Base-by-base conservation (phyloP, 257 asterid genomes). In the Oldenlandia corymbosa region DNA sequence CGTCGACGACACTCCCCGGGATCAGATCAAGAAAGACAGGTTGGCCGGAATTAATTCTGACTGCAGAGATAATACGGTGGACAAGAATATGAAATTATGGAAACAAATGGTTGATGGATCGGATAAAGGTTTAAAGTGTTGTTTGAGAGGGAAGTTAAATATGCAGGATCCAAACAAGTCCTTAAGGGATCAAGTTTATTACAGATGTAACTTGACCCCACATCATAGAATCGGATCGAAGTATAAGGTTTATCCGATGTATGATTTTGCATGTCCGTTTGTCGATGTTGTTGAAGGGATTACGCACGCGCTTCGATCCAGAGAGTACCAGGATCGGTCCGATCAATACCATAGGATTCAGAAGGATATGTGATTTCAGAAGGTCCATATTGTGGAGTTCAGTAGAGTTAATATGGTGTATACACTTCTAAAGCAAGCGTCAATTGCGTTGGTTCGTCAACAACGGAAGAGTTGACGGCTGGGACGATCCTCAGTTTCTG, bases 401-500 rank as follows among this genome's bases (percentile, higher is more conserved):
- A 92, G 99, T 78, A 81, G 97, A 63, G 76, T 89, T 66, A 92
- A 89, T 80, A 70, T 92, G 88, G 99, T 92, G 46, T 85, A 89
- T 65, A 92, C 99, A 34, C 96, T 92, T 87, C 96, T 92, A 57
- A n/a, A 92, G 99, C 66, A 92, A 92, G 94, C 93, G 99, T 60
- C 89, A 92, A 80, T 83, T 92, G 67, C 84, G 89, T 16, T 92
- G 99, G 97, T 92, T 92, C 77, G 99, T 92, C 34, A 95, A 87
- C 56, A 87, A 89, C 68, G 99, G 96, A 28, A 84, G 82, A 74
- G 97, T 92, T 62, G 99, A 92, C 14, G 81, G 99, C 46, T 92
- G 99, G 99, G 97, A 92, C 73, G 99, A 92, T 79, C 88, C 99
- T 64, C 93, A 97, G 24, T 89, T 92, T 76, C 99, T 97, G 1